phyloP scores from a whole-genome alignment of 1,284 basidiomycete species.

The Pseudozyma pruni region DNA sequence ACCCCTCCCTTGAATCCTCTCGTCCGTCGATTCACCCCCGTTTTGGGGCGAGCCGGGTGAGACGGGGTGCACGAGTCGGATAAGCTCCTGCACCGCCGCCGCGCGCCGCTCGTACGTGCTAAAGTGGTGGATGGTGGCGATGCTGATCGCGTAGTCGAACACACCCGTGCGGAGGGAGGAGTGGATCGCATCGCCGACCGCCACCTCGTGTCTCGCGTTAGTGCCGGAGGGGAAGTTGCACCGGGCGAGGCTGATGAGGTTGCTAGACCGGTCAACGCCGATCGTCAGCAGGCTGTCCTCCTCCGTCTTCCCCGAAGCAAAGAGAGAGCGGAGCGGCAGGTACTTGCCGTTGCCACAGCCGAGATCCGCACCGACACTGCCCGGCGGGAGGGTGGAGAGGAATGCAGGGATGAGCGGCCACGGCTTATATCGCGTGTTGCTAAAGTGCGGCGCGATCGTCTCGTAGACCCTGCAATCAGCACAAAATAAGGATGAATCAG shows the following conservation, averaged over 20 bases:
- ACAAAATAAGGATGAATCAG: constrained; percentile 4
- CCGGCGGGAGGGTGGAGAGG: constrained; percentile 77
- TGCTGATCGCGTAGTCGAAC: constrained; percentile 65
- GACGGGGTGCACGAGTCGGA: constrained; percentile 48
- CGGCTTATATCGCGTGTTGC: constrained; percentile 93
- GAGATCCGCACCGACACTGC: constrained; percentile 88
- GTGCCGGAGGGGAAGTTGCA: constrained; percentile 27
- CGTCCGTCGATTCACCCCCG: constrained; percentile 1
- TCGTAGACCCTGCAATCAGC: constrained; percentile 76
- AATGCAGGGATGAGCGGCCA: constrained; percentile 93
- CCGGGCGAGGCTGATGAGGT: constrained; percentile 54
- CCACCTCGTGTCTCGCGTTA: constrained; percentile 50
- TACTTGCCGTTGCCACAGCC: constrained; percentile 99
- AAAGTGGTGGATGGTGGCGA: constrained; percentile 67
- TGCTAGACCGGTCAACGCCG: constrained; percentile 79
- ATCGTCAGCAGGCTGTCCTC: constrained; percentile 49
- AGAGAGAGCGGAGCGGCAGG: constrained; percentile 70
- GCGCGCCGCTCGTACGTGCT: constrained; percentile 56
- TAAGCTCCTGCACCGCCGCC: constrained; percentile 57
- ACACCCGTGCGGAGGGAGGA: constrained; percentile 45
- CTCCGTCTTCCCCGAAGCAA: constrained; percentile 13
- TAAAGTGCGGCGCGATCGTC: constrained; percentile 89
- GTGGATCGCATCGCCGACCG: constrained; percentile 62
- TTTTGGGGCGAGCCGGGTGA: neutral
- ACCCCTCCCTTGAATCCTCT: constrained; percentile 17